phyloP scores from a whole-genome alignment of 2,329 filamentous ascomycete genomes.

The Talaromyces sp. region DNA sequence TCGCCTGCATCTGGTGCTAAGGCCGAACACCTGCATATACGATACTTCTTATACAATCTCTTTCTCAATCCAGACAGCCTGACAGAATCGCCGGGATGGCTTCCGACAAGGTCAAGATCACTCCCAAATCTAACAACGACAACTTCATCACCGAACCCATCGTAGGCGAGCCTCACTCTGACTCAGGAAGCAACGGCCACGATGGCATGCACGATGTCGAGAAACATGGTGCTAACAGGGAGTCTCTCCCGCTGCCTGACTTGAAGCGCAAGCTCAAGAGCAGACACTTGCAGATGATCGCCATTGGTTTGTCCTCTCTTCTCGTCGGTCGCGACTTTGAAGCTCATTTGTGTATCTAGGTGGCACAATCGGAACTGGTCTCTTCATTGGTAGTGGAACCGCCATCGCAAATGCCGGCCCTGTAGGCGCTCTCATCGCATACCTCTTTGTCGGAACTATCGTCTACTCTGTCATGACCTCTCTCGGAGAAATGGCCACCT shows the following conservation, averaged over 20 bases:
- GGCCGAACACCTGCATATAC: neutral
- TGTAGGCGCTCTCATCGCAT: slow-evolving; percentile 64
- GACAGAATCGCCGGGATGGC: neutral
- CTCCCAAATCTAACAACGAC: slow-evolving; percentile 3
- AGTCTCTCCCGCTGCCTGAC: slow-evolving; percentile 59
- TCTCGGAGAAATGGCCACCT: slow-evolving; percentile 68
- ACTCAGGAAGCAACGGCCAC: neutral
- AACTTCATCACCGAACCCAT: slow-evolving; percentile 6
- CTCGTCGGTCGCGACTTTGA: neutral
- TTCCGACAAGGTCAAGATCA: slow-evolving; percentile 7
- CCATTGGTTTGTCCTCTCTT: slow-evolving; percentile 71
- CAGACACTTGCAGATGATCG: slow-evolving; percentile 96
- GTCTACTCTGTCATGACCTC: slow-evolving; percentile 72
- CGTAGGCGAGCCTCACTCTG: neutral
- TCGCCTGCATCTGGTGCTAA: neutral
- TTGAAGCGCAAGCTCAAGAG: slow-evolving; percentile 78
- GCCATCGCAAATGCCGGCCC: slow-evolving; percentile 64
- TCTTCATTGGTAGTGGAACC: slow-evolving; percentile 66
- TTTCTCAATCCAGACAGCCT: neutral
- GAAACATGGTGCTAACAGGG: slow-evolving; percentile 36
- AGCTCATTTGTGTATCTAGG: slow-evolving; percentile 30
- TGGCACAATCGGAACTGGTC: slow-evolving; percentile 68
- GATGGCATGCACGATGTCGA: slow-evolving; percentile 30
- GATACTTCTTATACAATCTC: neutral
- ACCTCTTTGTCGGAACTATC: slow-evolving; percentile 66